Evolutionary conservation across 305 asterid genomes (phyloP), one percentile per base, ranked within the genome.

Genomic region (Fraxinus albicans): DNA sequence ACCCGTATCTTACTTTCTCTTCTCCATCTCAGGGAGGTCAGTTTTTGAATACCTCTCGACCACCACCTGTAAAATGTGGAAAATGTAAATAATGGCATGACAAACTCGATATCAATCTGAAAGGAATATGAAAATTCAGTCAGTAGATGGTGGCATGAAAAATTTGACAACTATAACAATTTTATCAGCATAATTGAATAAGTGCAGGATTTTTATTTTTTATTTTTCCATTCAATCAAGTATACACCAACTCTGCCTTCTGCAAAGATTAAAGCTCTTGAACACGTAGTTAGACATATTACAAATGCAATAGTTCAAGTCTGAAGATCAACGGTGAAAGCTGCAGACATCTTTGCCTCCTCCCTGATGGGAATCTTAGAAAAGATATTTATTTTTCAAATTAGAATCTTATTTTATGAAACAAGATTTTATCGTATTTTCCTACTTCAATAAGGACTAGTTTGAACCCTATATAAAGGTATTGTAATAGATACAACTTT

Each of bases 1-100:
- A 77, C 38, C 27, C 8, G 33, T 36, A 50, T 80, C 97, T 87
- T 84, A 93, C 98, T 95, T 94, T 90, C 93, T 95, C 91, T 95
- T 95, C 89, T 95, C 99, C 91, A 95, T 90, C 80, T 89, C 95
- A 8, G 99, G 97, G 84, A 95, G 98, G 91, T 94, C 99, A 27
- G 97, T 87, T 87, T 95, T 94, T 17, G 90, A 73, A 81, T 89
- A 95, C 89, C 90, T 91, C 88, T 95, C 99, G 72, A 91, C 98
- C 0, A 94, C 96, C 82, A 95, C 97, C 99, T 95, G 87, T 83
- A 86, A 88, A 34, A 82, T 74, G 44, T 65, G 63, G 76, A 77
- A 80, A 79, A 83, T 81, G 34, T 27, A 58, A 77, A 53, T 53
- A 74, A 73, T 34, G n/a, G 67, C 77, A 78, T 47, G n/a, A 31